Evolutionary conservation across 2,329 filamentous ascomycete species (phyloP).

Genomic region (Clonostachys rhizophaga): DNA sequence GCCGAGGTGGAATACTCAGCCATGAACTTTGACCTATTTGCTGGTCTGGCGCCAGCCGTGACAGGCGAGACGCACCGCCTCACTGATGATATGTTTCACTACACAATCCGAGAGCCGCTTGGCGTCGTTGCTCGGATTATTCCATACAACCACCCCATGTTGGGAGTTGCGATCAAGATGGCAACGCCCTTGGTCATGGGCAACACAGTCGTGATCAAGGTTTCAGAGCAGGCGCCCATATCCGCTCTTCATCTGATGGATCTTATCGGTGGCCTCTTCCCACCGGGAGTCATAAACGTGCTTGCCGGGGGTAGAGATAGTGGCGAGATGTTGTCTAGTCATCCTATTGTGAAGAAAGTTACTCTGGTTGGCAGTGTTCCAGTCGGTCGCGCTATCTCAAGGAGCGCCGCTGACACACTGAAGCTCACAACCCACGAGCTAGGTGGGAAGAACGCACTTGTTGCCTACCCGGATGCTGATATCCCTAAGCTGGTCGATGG

Average conservation of each 20-base stretch:
- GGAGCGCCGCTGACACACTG: slow-evolving; percentile 52
- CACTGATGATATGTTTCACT: slow-evolving; percentile 55
- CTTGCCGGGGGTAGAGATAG: slow-evolving; percentile 63
- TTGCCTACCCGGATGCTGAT: slow-evolving; percentile 56
- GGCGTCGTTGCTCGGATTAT: slow-evolving; percentile 67
- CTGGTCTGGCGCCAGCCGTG: too few relatives aligned
- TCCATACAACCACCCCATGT: slow-evolving; percentile 68
- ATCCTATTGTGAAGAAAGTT: slow-evolving; percentile 63
- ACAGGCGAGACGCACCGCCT: slow-evolving; percentile 54
- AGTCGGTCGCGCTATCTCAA: slow-evolving; percentile 65
- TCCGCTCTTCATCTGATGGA: slow-evolving; percentile 55
- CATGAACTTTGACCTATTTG: too few relatives aligned
- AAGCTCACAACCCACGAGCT: slow-evolving; percentile 56
- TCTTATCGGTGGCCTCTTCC: slow-evolving; percentile 66
- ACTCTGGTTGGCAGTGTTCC: slow-evolving; percentile 68
- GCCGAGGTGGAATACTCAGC: too few relatives aligned
- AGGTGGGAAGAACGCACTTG: slow-evolving; percentile 52
- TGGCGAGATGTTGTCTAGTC: slow-evolving; percentile 58
- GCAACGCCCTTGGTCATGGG: slow-evolving; percentile 59
- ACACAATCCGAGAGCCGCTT: slow-evolving; percentile 63
- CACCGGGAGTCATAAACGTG: slow-evolving; percentile 67
- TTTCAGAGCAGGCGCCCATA: slow-evolving; percentile 58
- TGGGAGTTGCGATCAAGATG: slow-evolving; percentile 70
- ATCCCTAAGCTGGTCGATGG: slow-evolving; percentile 34
- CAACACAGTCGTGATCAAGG: slow-evolving; percentile 56